A percentile compares a stretch with the other conserved stretches of the same genome.
These are phyloP conservation scores for Ceriops tagal DNA, from an alignment of 345 rosid species.

Conservation along the genomic window DNA sequence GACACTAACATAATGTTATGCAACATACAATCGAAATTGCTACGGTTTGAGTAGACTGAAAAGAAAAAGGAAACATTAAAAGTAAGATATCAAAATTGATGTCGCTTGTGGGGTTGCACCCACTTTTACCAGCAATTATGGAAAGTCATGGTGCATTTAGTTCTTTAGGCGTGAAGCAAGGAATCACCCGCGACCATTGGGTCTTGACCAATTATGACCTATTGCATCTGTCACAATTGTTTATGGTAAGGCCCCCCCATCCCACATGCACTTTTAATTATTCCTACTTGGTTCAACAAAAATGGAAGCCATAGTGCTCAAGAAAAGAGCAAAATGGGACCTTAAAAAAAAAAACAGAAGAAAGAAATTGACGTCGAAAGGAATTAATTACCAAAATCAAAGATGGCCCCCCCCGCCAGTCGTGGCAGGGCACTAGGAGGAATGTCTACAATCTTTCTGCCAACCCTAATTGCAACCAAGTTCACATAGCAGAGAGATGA, in stretches of 20 bases:
- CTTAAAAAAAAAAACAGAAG: background rate
- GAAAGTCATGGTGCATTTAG: too few relatives aligned
- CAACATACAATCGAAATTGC: background rate
- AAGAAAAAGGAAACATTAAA: too few relatives aligned
- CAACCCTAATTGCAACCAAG: constrained; percentile 68
- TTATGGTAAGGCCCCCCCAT: background rate
- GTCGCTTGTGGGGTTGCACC: too few relatives aligned
- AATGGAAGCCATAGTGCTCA: too few relatives aligned
- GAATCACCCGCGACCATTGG: background rate
- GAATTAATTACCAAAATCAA: constrained; percentile 68
- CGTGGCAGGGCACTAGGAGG: constrained; percentile 55
- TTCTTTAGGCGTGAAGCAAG: too few relatives aligned
- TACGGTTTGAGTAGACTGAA: too few relatives aligned
- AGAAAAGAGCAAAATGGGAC: background rate
- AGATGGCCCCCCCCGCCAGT: constrained; percentile 87
- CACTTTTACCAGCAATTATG: background rate
- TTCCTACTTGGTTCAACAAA: too few relatives aligned
- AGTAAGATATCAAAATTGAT: too few relatives aligned
- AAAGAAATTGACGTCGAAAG: background rate
- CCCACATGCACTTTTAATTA: background rate
- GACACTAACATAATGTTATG: background rate
- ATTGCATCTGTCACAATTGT: background rate
- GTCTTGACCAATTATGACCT: constrained; percentile 11
- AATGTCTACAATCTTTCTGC: constrained; percentile 60
- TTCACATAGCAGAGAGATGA: constrained; percentile 84